Conservation (phyloP, 2,329 filamentous ascomycete genomes). For the Cylindrodendrum hubeiense region DNA sequence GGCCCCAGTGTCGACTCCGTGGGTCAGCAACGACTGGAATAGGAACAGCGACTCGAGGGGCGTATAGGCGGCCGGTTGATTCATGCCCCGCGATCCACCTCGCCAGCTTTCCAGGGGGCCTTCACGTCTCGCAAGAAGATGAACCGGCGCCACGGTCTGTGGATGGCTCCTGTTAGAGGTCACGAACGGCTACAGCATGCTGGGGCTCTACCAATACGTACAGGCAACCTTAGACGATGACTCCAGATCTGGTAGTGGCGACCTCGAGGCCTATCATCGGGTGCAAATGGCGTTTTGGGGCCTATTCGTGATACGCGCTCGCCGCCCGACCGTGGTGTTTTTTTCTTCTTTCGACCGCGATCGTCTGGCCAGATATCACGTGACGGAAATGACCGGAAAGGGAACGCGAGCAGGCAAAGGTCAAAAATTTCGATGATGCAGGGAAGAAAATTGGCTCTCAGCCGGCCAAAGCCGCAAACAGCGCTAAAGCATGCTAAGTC, state of each 20-base stretch:
- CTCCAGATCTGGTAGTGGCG: constrained; percentile 42
- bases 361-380: constrained; percentile 48
- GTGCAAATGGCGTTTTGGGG: constrained; percentile 36
- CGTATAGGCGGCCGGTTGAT: constrained; percentile 75
- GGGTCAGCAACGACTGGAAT: constrained; percentile 80
- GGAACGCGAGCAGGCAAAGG: constrained; percentile 30
- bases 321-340: constrained; percentile 37
- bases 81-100: constrained; percentile 69
- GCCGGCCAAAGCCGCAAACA: constrained; percentile 27
- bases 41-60: constrained; percentile 88
- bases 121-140: constrained; percentile 64
- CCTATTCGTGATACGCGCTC: constrained; percentile 40
- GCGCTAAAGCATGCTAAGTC: constrained; percentile 40
- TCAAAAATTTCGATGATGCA: constrained; percentile 45
- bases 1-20: constrained; percentile 73
- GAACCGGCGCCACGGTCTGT: constrained; percentile 68
- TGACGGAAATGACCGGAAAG: constrained; percentile 40
- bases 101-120: constrained; percentile 68
- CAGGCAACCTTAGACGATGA: constrained; percentile 47
- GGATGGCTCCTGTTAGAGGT: constrained; percentile 38
- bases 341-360: constrained; percentile 41
- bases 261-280: constrained; percentile 47
- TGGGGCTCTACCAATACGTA: constrained; percentile 45
- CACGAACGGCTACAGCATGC: constrained; percentile 46
- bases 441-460: constrained; percentile 45